Base-by-base conservation (phyloP, 345 rosid genomes). In the Salix exigua region DNA sequence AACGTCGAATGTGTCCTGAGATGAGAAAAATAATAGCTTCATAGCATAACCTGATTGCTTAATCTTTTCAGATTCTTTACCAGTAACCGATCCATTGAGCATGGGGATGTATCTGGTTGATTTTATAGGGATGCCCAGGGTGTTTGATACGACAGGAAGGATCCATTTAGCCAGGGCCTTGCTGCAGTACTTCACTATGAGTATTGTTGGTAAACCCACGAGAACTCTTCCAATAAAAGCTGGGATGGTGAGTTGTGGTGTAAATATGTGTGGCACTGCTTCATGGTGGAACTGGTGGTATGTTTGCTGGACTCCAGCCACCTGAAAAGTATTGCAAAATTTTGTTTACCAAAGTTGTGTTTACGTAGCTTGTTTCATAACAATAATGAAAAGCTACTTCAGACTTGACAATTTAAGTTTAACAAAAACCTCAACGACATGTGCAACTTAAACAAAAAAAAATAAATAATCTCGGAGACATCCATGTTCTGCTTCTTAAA, bases 241-340 rank as follows among this genome's bases (percentile, higher is more conserved):
- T 6, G 58, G 64, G 26, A 87, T 0, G 0, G 87, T 64, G 10
- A 96, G 91, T 50, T 89, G 86, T 0, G 88, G 78, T 4, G 93
- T 87, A 67, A 91, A 89, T 55, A 96, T 60, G 62, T 78, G 83
- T 0, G 94, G 92, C 38, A 84, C 92, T 0, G 86, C 89, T 83
- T 91, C 97, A 12, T 93, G 99, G 88, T 96, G 99, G 86, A 89
- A 96, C 83, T 93, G 99, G 66, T 86, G 75, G 83, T 89, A 93
- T 6, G 99, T 90, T 82, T 86, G 97, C 72, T 93, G 97, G 74
- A 96, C 82, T 28, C 99, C 98, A 0, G 92, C 72, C 17, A 93
- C 94, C 99, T 96, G 86, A 62, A 66, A n/a, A 37, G 65, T 55
- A 70, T 51, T 48, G 68, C 42, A 70, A 63, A 42, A 33, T 50